Evolutionary conservation across 225 moss, liverwort and hornwort species (phyloP).

Genomic region (Ulota crispa): DNA sequence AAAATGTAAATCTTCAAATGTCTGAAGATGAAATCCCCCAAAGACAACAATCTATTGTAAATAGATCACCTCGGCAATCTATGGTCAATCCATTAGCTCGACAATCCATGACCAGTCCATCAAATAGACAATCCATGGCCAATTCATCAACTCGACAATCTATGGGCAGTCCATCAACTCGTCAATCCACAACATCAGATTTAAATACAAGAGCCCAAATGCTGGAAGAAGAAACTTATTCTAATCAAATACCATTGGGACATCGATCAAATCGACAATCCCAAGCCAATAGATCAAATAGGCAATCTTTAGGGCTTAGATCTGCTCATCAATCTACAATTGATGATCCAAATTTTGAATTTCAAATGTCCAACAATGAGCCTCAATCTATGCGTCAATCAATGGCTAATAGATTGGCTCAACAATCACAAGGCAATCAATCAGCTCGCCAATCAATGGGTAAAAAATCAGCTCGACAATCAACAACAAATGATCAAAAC

Average conservation of each 20-base stretch:
- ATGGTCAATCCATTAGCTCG: not conserved
- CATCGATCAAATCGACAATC: not conserved
- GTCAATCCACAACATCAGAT: not conserved
- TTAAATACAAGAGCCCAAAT: not conserved
- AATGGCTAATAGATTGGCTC: not conserved
- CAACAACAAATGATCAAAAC: slow-evolving; percentile 1
- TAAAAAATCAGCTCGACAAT: not conserved
- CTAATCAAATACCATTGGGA: not conserved
- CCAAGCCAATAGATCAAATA: not conserved
- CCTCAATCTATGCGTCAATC: not conserved
- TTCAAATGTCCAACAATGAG: not conserved
- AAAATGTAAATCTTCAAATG: not conserved
- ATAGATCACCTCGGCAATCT: not conserved
- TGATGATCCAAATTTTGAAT: slow-evolving; percentile 3
- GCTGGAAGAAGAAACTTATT: not conserved
- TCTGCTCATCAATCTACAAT: slow-evolving; percentile 8
- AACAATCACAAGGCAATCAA: slow-evolving; percentile 4
- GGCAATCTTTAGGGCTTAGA: not conserved
- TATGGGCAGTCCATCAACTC: too few relatives aligned
- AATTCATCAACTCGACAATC: not conserved
- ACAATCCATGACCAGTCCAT: slow-evolving; percentile 3
- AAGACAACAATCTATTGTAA: not conserved
- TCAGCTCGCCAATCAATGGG: slow-evolving; percentile 7
- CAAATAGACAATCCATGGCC: not conserved
- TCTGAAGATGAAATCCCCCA: slow-evolving; percentile 12